Conservation (phyloP, 805 yeast species). For the Metschnikowia matae region DNA sequence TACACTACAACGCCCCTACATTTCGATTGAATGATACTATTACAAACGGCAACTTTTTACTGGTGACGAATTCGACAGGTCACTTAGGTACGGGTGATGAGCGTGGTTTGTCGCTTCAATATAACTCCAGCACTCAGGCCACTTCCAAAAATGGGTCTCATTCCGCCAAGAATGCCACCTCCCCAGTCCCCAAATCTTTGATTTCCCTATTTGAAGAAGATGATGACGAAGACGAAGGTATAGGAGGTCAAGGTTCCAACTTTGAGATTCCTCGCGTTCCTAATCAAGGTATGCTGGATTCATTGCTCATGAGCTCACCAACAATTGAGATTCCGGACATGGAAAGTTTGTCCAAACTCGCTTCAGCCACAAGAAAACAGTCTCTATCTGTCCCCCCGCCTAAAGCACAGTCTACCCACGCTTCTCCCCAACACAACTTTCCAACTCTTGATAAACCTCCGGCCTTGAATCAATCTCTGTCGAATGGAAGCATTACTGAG, state of each 20-base stretch:
- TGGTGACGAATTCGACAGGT: slow-evolving; percentile 11
- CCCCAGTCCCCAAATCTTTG: slow-evolving; percentile 14
- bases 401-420: not conserved
- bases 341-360: slow-evolving; percentile 37
- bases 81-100: slow-evolving; percentile 1
- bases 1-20: slow-evolving; percentile 4
- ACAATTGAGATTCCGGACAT: slow-evolving; percentile 69
- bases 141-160: slow-evolving; percentile 1
- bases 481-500: slow-evolving; percentile 39
- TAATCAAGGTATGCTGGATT: slow-evolving; percentile 7
- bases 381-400: slow-evolving; percentile 6
- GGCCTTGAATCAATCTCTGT: slow-evolving; percentile 39
- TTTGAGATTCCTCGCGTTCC: slow-evolving; percentile 14
- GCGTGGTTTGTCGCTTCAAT: slow-evolving; percentile 1
- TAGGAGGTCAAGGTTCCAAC: slow-evolving; percentile 1
- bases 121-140: slow-evolving; percentile 4
- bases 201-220: slow-evolving; percentile 17
- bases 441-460: slow-evolving; percentile 38
- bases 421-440: slow-evolving; percentile 11
- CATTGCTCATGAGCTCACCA: slow-evolving; percentile 42
- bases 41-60: slow-evolving; percentile 18
- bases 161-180: slow-evolving; percentile 1
- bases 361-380: slow-evolving; percentile 8
- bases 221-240: slow-evolving; percentile 3
- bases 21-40: slow-evolving; percentile 22